Conservation (phyloP, 768 basidiomycete genomes). For the Russula foetens region DNA sequence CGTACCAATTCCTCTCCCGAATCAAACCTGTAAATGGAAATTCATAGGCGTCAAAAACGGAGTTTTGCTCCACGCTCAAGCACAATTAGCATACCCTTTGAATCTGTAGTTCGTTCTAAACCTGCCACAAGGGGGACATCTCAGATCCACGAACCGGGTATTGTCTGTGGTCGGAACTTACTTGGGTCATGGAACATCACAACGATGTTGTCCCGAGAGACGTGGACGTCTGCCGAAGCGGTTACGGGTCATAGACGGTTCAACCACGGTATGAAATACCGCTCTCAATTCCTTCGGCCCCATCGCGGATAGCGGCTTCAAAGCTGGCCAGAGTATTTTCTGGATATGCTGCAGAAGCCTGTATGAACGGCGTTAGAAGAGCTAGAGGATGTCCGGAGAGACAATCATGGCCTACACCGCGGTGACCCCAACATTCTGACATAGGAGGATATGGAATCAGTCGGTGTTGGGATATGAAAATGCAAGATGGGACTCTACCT, state of each 20-base stretch:
- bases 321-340: constrained; percentile 97
- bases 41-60: constrained; percentile 9
- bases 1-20: constrained; percentile 41
- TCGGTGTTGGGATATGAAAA: not conserved
- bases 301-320: constrained; percentile 89
- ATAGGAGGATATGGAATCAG: not conserved
- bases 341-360: constrained; percentile 82
- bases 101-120: constrained; percentile 77
- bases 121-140: constrained; percentile 29
- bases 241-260: constrained; percentile 35
- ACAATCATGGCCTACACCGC: constrained; percentile 40
- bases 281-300: constrained; percentile 95
- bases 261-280: constrained; percentile 51
- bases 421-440: constrained; percentile 75
- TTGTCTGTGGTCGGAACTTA: constrained; percentile 26
- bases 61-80: not conserved
- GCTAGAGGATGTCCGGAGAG: constrained; percentile 1
- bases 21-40: constrained; percentile 42
- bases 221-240: constrained; percentile 80
- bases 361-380: constrained; percentile 4
- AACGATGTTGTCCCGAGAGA: constrained; percentile 79
- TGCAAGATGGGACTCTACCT: not conserved
- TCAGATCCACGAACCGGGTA: not conserved
- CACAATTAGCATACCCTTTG: constrained; percentile 38
- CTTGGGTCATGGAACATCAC: constrained; percentile 96